Evolutionary conservation across 768 basidiomycete species (phyloP), one percentile per base, ranked within the genome.

Genomic region (Hericium erinaceus): DNA sequence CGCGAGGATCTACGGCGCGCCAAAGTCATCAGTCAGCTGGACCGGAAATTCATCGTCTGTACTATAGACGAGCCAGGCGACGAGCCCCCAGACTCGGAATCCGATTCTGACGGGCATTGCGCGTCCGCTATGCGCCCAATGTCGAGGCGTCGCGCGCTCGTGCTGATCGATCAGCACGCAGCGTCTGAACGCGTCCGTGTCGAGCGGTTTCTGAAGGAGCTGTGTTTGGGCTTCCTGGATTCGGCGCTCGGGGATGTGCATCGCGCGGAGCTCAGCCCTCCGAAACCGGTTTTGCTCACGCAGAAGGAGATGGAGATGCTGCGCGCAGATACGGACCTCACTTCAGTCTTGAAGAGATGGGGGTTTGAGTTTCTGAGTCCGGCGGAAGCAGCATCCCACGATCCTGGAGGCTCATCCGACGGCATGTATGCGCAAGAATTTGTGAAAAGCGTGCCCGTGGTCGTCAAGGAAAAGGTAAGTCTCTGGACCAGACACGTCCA

Each of bases 131-230:
- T 70, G 5, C 33, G 49, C 46, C 59, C 58, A 48, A 53, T 18
- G 7, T 16, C 6, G 24, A 62, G 62, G 22, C 46, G 40, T 16
- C 50, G 49, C 55, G 67, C 72, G 1, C 78, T 98, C 33, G 75
- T 95, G 37, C 77, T 98, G 54, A 78, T 99, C 50, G 97, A 99
- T 73, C 97, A 99, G 69, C 97, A 99, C 68, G 97, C 97, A 12
- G 95, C 95, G n/a, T 92, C 97, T 67, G 97, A 99, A 71, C 84
- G 97, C 20, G 75, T 98, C 48, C 84, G 95, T 20, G 91, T 98
- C 58, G 97, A 99, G 72, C 72, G 74, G 26, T 88, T 91, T 68
- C 76, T 95, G 63, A 78, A 76, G 60, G 81, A 83, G 50, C 67
- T 93, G n/a, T 93, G 91, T 70, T 68, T 76, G 50, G 85, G 84